phyloP scores from a whole-genome alignment of 1,284 basidiomycete species.

The Cerioporus squamosus region DNA sequence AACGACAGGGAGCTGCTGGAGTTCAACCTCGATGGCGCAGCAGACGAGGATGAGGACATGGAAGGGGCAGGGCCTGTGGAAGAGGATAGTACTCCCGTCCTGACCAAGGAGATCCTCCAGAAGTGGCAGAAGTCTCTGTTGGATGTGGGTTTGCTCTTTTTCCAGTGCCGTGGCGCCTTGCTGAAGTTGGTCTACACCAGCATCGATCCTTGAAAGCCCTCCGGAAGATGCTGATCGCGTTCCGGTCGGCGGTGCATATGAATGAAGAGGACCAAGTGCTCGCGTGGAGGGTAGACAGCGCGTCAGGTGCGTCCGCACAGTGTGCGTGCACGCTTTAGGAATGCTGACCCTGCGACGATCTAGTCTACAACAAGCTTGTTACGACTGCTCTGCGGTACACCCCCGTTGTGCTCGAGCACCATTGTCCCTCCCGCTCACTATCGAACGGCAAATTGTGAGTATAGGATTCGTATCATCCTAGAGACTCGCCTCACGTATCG shows the following conservation, averaged over 20 bases:
- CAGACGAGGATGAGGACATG: conserved; percentile 40
- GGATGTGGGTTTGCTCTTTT: conserved; percentile 56
- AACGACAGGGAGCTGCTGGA: conserved; percentile 91
- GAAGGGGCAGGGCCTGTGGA: conserved; percentile 46
- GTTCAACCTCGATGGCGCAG: conserved; percentile 57
- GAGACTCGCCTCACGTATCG: background rate
- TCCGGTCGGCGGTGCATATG: conserved; percentile 88
- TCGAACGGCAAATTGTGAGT: conserved; percentile 85
- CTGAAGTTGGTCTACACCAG: conserved; percentile 42
- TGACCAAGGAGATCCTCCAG: conserved; percentile 79
- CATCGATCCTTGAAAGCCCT: conserved; percentile 87
- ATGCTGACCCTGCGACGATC: background rate
- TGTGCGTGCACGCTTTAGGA: background rate
- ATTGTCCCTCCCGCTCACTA: conserved; percentile 87
- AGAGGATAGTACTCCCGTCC: conserved; percentile 54
- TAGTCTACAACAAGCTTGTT: conserved; percentile 91
- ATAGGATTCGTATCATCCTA: background rate
- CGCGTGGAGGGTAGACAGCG: conserved; percentile 83
- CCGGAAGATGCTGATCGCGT: conserved; percentile 86
- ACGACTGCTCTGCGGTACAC: conserved; percentile 90
- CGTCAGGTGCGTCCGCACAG: conserved; percentile 56
- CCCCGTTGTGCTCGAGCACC: conserved; percentile 87
- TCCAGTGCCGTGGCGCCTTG: no score
- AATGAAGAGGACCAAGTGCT: conserved; percentile 83
- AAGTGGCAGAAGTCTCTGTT: conserved; percentile 93